A percentile compares a stretch with the other conserved stretches of the same genome.
Conservation (phyloP, 495 filamentous ascomycete genomes). For the Aspergillus baeticus region DNA sequence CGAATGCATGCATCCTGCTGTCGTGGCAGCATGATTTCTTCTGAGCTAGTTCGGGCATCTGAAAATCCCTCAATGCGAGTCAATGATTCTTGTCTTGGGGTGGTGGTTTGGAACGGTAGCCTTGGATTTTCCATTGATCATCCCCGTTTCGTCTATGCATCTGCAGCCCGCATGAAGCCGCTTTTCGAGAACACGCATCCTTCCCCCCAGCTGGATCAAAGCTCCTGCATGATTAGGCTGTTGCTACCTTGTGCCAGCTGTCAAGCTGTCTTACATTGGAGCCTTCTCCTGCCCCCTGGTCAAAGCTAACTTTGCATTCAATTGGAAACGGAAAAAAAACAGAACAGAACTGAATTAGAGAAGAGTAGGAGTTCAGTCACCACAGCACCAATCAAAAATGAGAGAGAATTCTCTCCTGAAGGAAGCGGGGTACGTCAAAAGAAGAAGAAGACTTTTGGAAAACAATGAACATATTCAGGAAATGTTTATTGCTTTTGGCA, state of each 20-base stretch:
- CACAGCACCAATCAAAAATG: slow-evolving; percentile 1
- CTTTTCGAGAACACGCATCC: slow-evolving; percentile 21
- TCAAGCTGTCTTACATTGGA: slow-evolving; percentile 38
- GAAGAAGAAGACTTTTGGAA: slow-evolving; percentile 2
- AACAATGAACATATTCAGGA: slow-evolving; percentile 19
- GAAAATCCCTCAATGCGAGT: slow-evolving; percentile 47
- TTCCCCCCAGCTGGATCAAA: slow-evolving; percentile 27
- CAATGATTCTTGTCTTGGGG: slow-evolving; percentile 23
- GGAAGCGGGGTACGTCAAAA: slow-evolving; percentile 11
- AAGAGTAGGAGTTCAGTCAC: slow-evolving; percentile 7
- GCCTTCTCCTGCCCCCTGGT: slow-evolving; percentile 18
- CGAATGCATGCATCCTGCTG: slow-evolving; percentile 42
- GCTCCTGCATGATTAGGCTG: slow-evolving; percentile 40
- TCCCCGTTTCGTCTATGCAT: slow-evolving; percentile 34
- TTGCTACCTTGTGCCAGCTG: slow-evolving; percentile 40
- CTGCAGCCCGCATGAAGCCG: slow-evolving; percentile 18
- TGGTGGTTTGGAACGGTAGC: slow-evolving; percentile 35
- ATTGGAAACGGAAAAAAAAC: slow-evolving; percentile 19
- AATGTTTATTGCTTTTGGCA: slow-evolving; percentile 7
- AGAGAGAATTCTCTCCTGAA: neutral
- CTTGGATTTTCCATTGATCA: slow-evolving; percentile 30
- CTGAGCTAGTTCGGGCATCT: slow-evolving; percentile 27
- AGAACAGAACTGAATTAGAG: slow-evolving; percentile 12
- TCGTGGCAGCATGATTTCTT: slow-evolving; percentile 36
- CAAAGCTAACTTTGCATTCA: slow-evolving; percentile 29